Base-by-base conservation (phyloP, 495 filamentous ascomycete genomes). In the Neurospora sp. region DNA sequence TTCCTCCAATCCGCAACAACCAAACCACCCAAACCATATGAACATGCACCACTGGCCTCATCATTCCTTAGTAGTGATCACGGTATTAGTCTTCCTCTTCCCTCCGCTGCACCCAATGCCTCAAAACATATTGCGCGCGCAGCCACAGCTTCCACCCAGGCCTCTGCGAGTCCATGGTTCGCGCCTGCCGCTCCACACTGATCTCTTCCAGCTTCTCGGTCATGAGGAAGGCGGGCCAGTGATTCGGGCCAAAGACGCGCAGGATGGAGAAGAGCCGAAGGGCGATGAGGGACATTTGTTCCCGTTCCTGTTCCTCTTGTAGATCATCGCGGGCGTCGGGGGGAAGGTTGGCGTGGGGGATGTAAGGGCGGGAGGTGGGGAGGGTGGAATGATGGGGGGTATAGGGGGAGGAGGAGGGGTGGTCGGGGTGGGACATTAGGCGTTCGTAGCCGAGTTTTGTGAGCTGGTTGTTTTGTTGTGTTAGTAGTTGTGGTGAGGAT, bases 361-460 rank as follows among this genome's bases (percentile, higher is more conserved):
- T 4, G 18, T 45, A 45, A 20, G 42, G 42, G 18, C 42, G 42
- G 8, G 42, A 45, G 42, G 42, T 45, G 18, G 42, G 42, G 18
- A 45, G 42, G 18, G 42, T 44, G 2, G 42, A n/a, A 8, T 47
- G 10, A 3, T 27, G 9, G 4, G 20, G 45, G 45, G 1, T 53
- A 4, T 53, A 12, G 22, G 53, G 20, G 3, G n/a, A 1, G 12
- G 22, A 31, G 22, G 22, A 31, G 22, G 22, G 22, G 8, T 7
- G 12, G 53, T 37, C 53, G 53, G 53, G 18, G 14, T 71, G 68
- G 16, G 4, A 14, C 71, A 73, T 73, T 47, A 77, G 68, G 18
- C 22, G 31, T 3, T 77, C 72, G 61, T 74, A 79, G 3, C 76
- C 77, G 37, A n/a, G 53, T n/a, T 39, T 68, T 0, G 73, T 75